A percentile compares a stretch with the other conserved stretches of the same genome.
Conservation (phyloP, 495 filamentous ascomycete species). For the Articulospora tetracladia region DNA sequence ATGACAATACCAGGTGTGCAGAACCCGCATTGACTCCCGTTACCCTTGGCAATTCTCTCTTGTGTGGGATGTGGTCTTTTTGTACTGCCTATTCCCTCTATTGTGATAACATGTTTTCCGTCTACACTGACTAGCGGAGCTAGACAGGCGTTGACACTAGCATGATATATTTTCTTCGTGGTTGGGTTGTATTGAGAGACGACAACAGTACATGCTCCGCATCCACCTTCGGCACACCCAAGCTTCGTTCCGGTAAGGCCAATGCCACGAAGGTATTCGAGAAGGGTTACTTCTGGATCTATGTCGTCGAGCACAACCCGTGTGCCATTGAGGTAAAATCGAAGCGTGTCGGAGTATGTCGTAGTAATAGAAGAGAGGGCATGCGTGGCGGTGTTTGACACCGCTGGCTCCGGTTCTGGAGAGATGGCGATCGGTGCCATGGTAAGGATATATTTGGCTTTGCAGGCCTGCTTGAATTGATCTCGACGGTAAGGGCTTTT, state of each 20-base stretch:
- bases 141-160: constrained; percentile 81
- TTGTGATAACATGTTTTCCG: constrained; percentile 97
- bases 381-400: constrained; percentile 14
- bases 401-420: constrained; percentile 31
- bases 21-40: constrained; percentile 73
- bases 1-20: constrained; percentile 98
- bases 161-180: constrained; percentile 81
- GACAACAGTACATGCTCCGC: constrained; percentile 95
- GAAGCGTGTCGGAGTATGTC: constrained; percentile 63
- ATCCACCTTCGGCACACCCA: constrained; percentile 92
- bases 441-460: neutral
- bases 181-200: constrained; percentile 91
- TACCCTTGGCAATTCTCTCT: constrained; percentile 78
- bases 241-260: constrained; percentile 75
- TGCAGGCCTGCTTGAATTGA: neutral
- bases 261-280: constrained; percentile 87
- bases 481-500: neutral
- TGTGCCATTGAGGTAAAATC: constrained; percentile 96
- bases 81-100: constrained; percentile 93
- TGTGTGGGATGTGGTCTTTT: constrained; percentile 87
- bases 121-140: constrained; percentile 89
- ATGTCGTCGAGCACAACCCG: constrained; percentile 64
- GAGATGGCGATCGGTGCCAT: constrained; percentile 48
- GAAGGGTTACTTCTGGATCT: constrained; percentile 87
- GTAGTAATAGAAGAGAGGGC: constrained; percentile 47